Evolutionary conservation across 352 stramenopile genomes (phyloP), one percentile per base, ranked within the genome.

Genomic region (Pythium monospermum): DNA sequence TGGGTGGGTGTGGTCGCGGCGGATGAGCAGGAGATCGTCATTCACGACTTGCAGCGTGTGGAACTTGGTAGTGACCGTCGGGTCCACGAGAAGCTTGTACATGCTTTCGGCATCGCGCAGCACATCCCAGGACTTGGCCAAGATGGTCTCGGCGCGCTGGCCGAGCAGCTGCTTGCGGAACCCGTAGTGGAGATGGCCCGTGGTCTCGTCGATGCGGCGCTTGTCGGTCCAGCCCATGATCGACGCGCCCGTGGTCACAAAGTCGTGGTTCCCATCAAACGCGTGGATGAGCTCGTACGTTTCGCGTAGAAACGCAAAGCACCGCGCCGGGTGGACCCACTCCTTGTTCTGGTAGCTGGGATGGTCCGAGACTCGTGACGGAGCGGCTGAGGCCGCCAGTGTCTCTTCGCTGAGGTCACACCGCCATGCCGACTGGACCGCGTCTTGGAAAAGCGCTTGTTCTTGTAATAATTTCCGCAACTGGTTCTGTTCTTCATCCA

Each of bases 171-270:
- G 3, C 57, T 88, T 88, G 19, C 60, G 66, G 57, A 88, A 88
- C 21, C 64, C 71, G 31, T 83, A 85, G 26, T 85, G 58, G 70
- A 85, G 81, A 36, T 69, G 66, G 13, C 44, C 54, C 4, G 64
- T 68, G 32, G 68, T 59, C 4, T 71, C 47, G 37, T 76, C 72
- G 26, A 83, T 44, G 1, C 68, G 65, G 25, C 74, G 56, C 40
- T 71, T 72, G 52, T 85, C 75, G n/a, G 57, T 76, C 75, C 77
- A 89, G 22, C 77, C 74, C 42, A 86, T 67, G 37, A 76, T 52
- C n/a, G 59, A 68, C n/a, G 62, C 59, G 19, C 77, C 74, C 1
- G 74, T 78, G 10, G 74, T 69, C 6, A 75, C 46, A 21, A 76
- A 80, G 19, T 73, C 52, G 36, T 50, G 57, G 4, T 61, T 48